These are phyloP conservation scores for Penicillium desertorum DNA, from an alignment of 495 filamentous ascomycete genomes.

Conservation along the genomic window DNA sequence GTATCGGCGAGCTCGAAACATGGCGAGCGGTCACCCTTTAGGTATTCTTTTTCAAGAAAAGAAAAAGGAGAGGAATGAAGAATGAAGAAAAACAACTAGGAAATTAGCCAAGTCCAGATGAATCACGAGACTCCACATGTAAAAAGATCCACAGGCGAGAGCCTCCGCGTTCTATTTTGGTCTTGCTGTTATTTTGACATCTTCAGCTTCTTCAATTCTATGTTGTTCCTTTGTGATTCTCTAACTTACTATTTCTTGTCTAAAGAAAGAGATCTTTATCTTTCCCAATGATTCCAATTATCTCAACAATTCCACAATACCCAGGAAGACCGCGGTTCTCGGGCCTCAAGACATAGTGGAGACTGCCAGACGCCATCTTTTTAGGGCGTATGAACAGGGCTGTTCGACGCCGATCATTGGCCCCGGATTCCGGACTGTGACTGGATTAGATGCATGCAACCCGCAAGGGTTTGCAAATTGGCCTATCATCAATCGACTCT, in stretches of 20 bases:
- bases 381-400: neutral
- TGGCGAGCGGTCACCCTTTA: slow-evolving; percentile 36
- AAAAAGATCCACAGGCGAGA: slow-evolving; percentile 13
- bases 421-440: neutral
- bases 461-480: neutral
- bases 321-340: neutral
- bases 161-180: slow-evolving; percentile 7
- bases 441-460: neutral
- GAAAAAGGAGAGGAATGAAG: slow-evolving; percentile 7
- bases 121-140: slow-evolving; percentile 12
- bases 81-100: slow-evolving; percentile 2
- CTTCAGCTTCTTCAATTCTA: neutral
- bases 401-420: neutral
- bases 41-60: neutral
- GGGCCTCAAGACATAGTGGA: neutral
- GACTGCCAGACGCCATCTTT: neutral
- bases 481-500: neutral
- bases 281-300: neutral
- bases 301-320: neutral
- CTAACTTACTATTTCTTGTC: neutral
- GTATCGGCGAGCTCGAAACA: slow-evolving; percentile 78
- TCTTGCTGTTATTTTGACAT: neutral
- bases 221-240: neutral
- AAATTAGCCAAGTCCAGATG: slow-evolving; percentile 6
- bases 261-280: neutral